A percentile compares a stretch with the other conserved stretches of the same genome.
These are phyloP conservation scores for Penicillium robsamsonii DNA, from an alignment of 495 filamentous ascomycete genomes.

Conservation along the genomic window DNA sequence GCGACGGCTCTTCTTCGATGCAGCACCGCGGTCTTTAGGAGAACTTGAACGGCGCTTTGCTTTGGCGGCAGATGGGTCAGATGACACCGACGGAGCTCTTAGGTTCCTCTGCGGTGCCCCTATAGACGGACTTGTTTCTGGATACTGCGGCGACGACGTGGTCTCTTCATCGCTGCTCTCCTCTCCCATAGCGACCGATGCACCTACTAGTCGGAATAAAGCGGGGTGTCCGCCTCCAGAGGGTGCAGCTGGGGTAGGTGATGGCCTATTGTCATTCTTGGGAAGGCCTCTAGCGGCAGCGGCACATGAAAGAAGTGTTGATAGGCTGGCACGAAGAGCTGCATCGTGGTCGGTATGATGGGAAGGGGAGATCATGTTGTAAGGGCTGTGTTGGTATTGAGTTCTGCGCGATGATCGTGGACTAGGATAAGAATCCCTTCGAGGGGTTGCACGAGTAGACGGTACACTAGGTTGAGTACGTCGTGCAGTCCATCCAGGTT, in stretches of 20 bases:
- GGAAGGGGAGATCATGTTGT: constrained; percentile 68
- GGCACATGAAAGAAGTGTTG: constrained; percentile 90
- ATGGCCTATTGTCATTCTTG: constrained; percentile 53
- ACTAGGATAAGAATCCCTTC: constrained; percentile 38
- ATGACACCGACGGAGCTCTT: constrained; percentile 26
- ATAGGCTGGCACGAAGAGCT: constrained; percentile 85
- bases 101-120: constrained; percentile 21
- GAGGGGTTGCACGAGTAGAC: constrained; percentile 34
- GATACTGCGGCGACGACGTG: constrained; percentile 14
- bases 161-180: constrained; percentile 31
- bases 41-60: constrained; percentile 51
- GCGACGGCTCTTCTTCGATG: constrained; percentile 55
- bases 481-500: constrained; percentile 47
- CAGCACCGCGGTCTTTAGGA: constrained; percentile 51
- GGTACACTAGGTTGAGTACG: constrained; percentile 40
- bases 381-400: constrained; percentile 47
- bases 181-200: constrained; percentile 65
- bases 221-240: constrained; percentile 27
- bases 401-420: constrained; percentile 29
- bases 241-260: constrained; percentile 18
- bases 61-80: constrained; percentile 34
- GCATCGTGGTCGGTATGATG: constrained; percentile 88
- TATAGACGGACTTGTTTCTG: constrained; percentile 24
- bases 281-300: constrained; percentile 81
- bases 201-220: constrained; percentile 64